Percentiles rank a stretch among this genome's conserved stretches.
These are phyloP conservation scores for Physcomitrellopsis africana DNA, from an alignment of 225 moss, liverwort and hornwort species.

Conservation along the genomic window DNA sequence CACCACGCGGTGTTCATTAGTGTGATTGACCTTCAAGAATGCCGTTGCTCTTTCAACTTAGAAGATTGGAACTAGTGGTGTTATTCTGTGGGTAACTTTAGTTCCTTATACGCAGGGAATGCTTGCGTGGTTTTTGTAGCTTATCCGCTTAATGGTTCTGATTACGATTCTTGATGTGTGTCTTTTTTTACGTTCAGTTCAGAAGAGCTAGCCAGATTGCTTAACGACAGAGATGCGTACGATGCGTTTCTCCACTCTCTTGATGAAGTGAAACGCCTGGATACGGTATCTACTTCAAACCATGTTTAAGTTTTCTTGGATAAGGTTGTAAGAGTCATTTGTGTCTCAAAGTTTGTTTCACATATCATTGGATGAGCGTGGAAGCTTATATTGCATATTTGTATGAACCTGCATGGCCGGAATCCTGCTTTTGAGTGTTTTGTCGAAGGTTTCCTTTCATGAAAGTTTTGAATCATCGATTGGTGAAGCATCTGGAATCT, in stretches of 20 bases:
- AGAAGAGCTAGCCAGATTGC: too few relatives aligned
- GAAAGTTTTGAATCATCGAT: constrained; percentile 1
- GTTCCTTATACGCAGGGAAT: background rate
- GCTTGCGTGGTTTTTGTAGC: background rate
- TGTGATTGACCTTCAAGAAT: background rate
- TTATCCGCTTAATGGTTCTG: background rate
- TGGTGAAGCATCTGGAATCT: constrained; percentile 13
- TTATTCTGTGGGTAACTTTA: background rate
- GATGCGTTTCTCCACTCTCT: too few relatives aligned
- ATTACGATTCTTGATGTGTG: constrained; percentile 4
- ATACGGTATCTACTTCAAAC: too few relatives aligned
- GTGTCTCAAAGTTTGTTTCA: too few relatives aligned
- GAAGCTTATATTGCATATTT: constrained; percentile 11
- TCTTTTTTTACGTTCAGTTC: constrained; percentile 25
- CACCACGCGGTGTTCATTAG: background rate
- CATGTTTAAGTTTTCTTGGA: too few relatives aligned
- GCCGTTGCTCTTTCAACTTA: background rate
- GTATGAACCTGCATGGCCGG: constrained; percentile 9
- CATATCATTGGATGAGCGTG: background rate
- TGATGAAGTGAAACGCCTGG: too few relatives aligned
- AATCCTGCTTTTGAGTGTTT: background rate
- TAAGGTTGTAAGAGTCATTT: too few relatives aligned
- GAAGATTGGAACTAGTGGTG: background rate
- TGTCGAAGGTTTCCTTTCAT: background rate
- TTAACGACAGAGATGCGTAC: too few relatives aligned